A percentile compares a stretch with the other conserved stretches of the same genome.
Evolutionary conservation across 2,329 filamentous ascomycete genomes (phyloP).

Genomic region (Trichoderma gracile): DNA sequence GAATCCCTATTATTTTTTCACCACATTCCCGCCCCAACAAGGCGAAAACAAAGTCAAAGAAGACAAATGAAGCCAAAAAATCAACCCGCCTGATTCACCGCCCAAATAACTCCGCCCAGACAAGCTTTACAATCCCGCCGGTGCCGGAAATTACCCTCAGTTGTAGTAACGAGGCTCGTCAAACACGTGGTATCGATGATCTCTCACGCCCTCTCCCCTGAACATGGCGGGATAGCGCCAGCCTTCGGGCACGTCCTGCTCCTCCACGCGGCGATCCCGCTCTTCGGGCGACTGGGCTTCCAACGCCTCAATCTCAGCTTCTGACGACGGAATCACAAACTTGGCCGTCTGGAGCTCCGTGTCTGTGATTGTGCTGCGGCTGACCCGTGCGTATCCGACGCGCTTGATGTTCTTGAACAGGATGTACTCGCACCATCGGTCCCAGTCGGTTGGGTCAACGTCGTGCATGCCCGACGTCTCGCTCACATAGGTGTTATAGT

Average conservation of each 20-base stretch:
- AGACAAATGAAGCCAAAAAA: background rate
- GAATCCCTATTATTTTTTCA: slow-evolving; percentile 4
- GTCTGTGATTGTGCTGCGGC: slow-evolving; percentile 88
- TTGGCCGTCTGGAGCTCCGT: slow-evolving; percentile 97
- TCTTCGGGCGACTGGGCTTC: slow-evolving; percentile 51
- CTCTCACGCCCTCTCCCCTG: slow-evolving; percentile 79
- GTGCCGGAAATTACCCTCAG: slow-evolving; percentile 29
- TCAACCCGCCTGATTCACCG: slow-evolving; percentile 10
- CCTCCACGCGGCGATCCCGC: slow-evolving; percentile 60
- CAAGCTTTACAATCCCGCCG: slow-evolving; percentile 20
- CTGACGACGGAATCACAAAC: slow-evolving; percentile 74
- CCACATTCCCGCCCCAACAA: background rate
- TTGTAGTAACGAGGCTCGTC: slow-evolving; percentile 78
- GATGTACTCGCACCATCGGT: slow-evolving; percentile 99
- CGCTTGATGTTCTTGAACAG: slow-evolving; percentile 86
- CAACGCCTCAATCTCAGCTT: slow-evolving; percentile 54
- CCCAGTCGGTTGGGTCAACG: slow-evolving; percentile 90
- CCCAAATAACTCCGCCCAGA: slow-evolving; percentile 23
- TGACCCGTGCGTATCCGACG: slow-evolving; percentile 86
- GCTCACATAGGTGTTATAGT: slow-evolving; percentile 95
- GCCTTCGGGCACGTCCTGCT: slow-evolving; percentile 73
- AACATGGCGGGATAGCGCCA: slow-evolving; percentile 84
- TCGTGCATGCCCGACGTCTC: slow-evolving; percentile 88
- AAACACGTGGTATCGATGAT: slow-evolving; percentile 93
- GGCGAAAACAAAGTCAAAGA: background rate